A percentile compares a stretch with the other conserved stretches of the same genome.
These are phyloP conservation scores for Lobosporangium transversale DNA, from an alignment of 192 early-diverging fungal genomes.

Conservation along the genomic window DNA sequence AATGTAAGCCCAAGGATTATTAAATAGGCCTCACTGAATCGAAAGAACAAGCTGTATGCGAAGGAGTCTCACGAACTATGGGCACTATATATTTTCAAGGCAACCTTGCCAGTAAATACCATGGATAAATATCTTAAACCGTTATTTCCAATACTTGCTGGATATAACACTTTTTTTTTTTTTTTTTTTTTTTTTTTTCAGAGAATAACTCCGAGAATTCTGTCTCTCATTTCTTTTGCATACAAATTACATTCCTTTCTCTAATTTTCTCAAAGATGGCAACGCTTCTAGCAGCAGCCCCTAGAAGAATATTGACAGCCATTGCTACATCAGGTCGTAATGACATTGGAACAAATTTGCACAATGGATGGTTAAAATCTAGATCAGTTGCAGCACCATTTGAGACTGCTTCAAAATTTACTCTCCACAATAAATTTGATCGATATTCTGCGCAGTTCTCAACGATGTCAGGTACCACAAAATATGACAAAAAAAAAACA, in stretches of 20 bases:
- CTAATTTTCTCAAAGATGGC: background rate
- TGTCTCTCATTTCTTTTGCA: background rate
- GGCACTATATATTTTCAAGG: too few species aligned
- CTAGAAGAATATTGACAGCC: background rate
- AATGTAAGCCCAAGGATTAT: too few species aligned
- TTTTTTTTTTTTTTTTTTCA: background rate
- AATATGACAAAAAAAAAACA: background rate
- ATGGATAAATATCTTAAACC: too few species aligned
- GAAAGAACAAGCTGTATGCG: too few species aligned
- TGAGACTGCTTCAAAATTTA: background rate
- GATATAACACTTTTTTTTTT: background rate
- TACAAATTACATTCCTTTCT: background rate
- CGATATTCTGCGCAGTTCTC: constrained; percentile 4
- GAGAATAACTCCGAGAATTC: background rate
- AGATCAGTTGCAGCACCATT: background rate
- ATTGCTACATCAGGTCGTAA: background rate
- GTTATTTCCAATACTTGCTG: too few species aligned
- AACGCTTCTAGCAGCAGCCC: constrained; percentile 3
- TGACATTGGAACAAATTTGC: background rate
- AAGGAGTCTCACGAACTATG: too few species aligned
- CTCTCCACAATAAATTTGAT: background rate
- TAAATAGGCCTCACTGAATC: too few species aligned
- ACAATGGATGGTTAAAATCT: background rate
- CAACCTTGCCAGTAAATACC: too few species aligned
- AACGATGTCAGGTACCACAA: constrained; percentile 18